These are phyloP conservation scores for Pyrenophora seminiperda DNA, from an alignment of 2,329 filamentous ascomycete species.

Conservation along the genomic window DNA sequence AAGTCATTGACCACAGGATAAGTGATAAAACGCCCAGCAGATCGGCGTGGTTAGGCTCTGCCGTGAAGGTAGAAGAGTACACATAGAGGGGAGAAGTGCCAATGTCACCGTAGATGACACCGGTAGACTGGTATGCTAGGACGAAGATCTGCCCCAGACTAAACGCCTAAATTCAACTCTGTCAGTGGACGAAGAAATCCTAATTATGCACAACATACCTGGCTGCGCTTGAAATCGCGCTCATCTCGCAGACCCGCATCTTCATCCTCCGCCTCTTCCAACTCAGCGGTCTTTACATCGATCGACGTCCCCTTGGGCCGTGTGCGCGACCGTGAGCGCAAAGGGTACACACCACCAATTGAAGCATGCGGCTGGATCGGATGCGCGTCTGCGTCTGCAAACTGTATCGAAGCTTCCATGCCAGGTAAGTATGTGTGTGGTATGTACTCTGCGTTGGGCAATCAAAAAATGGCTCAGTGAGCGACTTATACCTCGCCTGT, in stretches of 20 bases:
- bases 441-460: neutral
- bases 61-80: conserved; percentile 68
- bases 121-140: conserved; percentile 65
- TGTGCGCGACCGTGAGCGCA: conserved; percentile 28
- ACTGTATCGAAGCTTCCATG: conserved; percentile 37
- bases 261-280: conserved; percentile 37
- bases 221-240: conserved; percentile 38
- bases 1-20: conserved; percentile 70
- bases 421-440: neutral
- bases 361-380: conserved; percentile 13
- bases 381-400: conserved; percentile 19
- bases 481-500: conserved; percentile 18
- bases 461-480: neutral
- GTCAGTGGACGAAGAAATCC: conserved; percentile 15
- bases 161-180: conserved; percentile 27
- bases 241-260: conserved; percentile 41
- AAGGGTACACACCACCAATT: conserved; percentile 33
- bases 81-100: conserved; percentile 72
- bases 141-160: conserved; percentile 33
- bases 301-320: conserved; percentile 50
- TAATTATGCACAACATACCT: conserved; percentile 23
- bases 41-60: conserved; percentile 58
- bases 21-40: conserved; percentile 69
- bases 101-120: conserved; percentile 73
- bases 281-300: conserved; percentile 64